Evolutionary conservation across 2,329 filamentous ascomycete species (phyloP).

Genomic region (Cladophialophora chaetospira): DNA sequence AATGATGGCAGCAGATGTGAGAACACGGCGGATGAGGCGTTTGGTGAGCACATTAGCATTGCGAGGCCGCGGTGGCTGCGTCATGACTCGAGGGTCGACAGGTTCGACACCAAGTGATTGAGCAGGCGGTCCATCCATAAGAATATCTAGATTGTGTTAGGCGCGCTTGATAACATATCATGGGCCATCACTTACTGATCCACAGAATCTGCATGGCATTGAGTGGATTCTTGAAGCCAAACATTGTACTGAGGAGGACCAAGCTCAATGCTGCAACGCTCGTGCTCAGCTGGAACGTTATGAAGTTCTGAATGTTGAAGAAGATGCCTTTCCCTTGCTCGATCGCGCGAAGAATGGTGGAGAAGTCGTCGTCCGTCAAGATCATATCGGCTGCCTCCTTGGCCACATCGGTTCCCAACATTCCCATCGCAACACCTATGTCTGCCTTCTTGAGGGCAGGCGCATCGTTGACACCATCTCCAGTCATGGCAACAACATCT

Average conservation of each 20-base stretch:
- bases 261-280: slow-evolving; percentile 90
- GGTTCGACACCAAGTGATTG: slow-evolving; percentile 95
- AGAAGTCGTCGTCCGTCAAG: slow-evolving; percentile 84
- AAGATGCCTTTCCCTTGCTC: slow-evolving; percentile 99
- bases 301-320: slow-evolving; percentile 99
- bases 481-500: slow-evolving; percentile 98
- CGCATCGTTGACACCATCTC: slow-evolving; percentile 96
- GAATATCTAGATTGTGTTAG: slow-evolving; percentile 70
- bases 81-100: slow-evolving; percentile 93
- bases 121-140: slow-evolving; percentile 97
- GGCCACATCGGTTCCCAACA: slow-evolving; percentile 91
- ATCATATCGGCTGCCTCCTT: slow-evolving; percentile 94
- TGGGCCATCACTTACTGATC: slow-evolving; percentile 83
- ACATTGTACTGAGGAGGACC: slow-evolving; percentile 86
- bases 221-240: slow-evolving; percentile 91
- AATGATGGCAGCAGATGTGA: slow-evolving; percentile 85
- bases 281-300: slow-evolving; percentile 97
- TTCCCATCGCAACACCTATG: slow-evolving; percentile 96
- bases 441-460: slow-evolving; percentile 96
- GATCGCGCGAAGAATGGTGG: slow-evolving; percentile 88
- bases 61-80: slow-evolving; percentile 79
- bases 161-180: no score
- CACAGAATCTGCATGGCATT: slow-evolving; percentile 99
- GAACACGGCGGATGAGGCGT: slow-evolving; percentile 77
- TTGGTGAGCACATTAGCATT: slow-evolving; percentile 89